Conservation (phyloP, 805 yeast genomes). For the Wickerhamiella parazyma region DNA sequence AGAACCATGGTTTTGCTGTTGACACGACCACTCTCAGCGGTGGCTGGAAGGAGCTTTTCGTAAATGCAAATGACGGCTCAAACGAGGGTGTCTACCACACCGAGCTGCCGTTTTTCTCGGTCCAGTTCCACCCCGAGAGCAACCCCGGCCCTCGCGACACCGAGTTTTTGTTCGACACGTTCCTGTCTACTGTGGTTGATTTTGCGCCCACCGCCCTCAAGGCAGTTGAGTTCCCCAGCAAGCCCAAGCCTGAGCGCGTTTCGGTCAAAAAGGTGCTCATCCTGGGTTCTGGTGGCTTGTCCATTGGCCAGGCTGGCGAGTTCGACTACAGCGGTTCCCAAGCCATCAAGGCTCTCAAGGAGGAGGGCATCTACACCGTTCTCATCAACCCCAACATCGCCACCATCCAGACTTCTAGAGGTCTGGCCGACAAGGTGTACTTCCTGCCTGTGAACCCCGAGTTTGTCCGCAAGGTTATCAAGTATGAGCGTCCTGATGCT, state of each 20-base stretch:
- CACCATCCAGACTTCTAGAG: slow-evolving; percentile 95
- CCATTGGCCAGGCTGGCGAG: slow-evolving; percentile 99
- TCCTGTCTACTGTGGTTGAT: slow-evolving; percentile 64
- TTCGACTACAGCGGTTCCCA: slow-evolving; percentile 98
- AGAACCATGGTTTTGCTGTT: slow-evolving; percentile 97
- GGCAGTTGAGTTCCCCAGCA: slow-evolving; percentile 64
- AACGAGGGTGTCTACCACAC: slow-evolving; percentile 96
- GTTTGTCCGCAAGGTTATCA: slow-evolving; percentile 87
- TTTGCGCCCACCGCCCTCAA: slow-evolving; percentile 38
- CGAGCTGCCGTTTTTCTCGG: slow-evolving; percentile 82
- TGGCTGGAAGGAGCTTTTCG: slow-evolving; percentile 91
- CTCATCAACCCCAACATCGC: slow-evolving; percentile 97
- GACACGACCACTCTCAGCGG: slow-evolving; percentile 57
- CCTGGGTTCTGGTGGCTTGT: slow-evolving; percentile 95
- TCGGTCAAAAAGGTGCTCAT: slow-evolving; percentile 84
- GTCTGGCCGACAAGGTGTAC: slow-evolving; percentile 94
- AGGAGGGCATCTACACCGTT: slow-evolving; percentile 93
- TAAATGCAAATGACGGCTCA: slow-evolving; percentile 91
- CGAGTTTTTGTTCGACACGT: slow-evolving; percentile 89
- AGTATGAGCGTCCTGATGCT: slow-evolving; percentile 93
- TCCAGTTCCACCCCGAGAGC: slow-evolving; percentile 98
- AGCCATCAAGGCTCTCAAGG: slow-evolving; percentile 95
- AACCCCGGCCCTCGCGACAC: slow-evolving; percentile 99
- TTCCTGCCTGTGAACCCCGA: slow-evolving; percentile 96
- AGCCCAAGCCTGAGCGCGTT: slow-evolving; percentile 27